phyloP scores from a whole-genome alignment of 176 grass and related monocot species.

The Cymbopogon citratus region DNA sequence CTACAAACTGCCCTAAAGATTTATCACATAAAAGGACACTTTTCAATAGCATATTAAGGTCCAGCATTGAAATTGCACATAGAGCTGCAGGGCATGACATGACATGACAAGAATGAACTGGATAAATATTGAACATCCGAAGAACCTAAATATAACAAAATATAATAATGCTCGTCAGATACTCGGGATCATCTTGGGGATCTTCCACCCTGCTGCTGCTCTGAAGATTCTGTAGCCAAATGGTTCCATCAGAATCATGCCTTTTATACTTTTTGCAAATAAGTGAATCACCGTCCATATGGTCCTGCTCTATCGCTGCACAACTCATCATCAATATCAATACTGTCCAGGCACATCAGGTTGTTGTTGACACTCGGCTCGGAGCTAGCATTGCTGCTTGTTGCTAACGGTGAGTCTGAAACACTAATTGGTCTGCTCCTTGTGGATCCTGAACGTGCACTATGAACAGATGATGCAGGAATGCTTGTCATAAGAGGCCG shows the following conservation, averaged over 20 bases:
- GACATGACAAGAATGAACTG: constrained; percentile 30
- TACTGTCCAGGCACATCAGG: constrained; percentile 64
- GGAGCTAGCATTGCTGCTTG: constrained; percentile 92
- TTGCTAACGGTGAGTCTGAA: constrained; percentile 80
- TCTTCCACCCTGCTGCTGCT: constrained; percentile 7
- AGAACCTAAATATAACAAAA: constrained; percentile 29
- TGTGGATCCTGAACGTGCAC: constrained; percentile 63
- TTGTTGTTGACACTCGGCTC: constrained; percentile 86
- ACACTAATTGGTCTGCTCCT: constrained; percentile 58
- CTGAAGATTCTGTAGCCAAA: constrained; percentile 23
- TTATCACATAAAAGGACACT: constrained; percentile 16
- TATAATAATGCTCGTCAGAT: constrained; percentile 18
- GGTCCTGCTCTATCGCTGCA: constrained; percentile 41
- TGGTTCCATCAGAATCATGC: constrained; percentile 22
- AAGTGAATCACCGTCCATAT: constrained; percentile 32
- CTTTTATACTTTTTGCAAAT: constrained; percentile 25
- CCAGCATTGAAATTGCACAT: constrained; percentile 11
- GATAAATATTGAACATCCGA: constrained; percentile 28
- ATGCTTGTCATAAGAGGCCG: constrained; percentile 83
- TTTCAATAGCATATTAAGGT: constrained; percentile 26
- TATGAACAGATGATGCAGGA: constrained; percentile 89
- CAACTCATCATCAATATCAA: constrained; percentile 78
- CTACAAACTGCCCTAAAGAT: background rate
- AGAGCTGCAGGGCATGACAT: constrained; percentile 13
- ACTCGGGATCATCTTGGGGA: background rate